These are phyloP conservation scores for Chara braunii DNA, from an alignment of 139 green algal genomes.

Conservation along the genomic window DNA sequence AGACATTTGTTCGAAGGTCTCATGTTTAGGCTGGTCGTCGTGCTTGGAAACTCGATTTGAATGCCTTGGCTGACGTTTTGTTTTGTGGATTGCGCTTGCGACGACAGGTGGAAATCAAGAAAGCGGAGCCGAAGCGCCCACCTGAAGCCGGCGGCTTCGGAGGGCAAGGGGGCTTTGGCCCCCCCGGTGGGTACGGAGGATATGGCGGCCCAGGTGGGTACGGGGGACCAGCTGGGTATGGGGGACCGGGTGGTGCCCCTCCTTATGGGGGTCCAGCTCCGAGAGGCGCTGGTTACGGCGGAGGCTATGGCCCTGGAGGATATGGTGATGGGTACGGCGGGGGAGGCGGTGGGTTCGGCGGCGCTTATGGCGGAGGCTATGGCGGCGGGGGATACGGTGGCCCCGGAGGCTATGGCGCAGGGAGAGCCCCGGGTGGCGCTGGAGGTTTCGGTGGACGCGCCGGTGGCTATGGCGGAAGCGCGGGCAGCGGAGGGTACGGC, in stretches of 20 bases:
- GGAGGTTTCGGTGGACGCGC: background rate
- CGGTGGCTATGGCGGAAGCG: no score
- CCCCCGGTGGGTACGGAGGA: background rate
- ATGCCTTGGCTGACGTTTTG: background rate
- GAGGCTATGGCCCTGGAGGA: slow-evolving; percentile 17
- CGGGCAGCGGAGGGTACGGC: slow-evolving; percentile 12
- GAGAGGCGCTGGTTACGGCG: slow-evolving; percentile 13
- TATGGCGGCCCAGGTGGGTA: background rate
- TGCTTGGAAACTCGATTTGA: background rate
- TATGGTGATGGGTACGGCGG: background rate
- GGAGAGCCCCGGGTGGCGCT: background rate
- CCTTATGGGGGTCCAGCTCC: slow-evolving; percentile 1
- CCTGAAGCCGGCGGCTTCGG: background rate
- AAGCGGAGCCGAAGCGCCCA: slow-evolving; percentile 34
- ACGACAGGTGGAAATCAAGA: slow-evolving; percentile 37
- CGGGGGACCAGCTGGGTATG: background rate
- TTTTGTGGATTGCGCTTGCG: background rate
- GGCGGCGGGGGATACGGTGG: slow-evolving; percentile 8
- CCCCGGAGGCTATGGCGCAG: slow-evolving; percentile 14
- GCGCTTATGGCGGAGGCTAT: slow-evolving; percentile 14
- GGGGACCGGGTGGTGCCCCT: slow-evolving; percentile 2
- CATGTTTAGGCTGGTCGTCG: background rate
- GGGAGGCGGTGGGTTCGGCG: slow-evolving; percentile 14
- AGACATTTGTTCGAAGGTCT: background rate
- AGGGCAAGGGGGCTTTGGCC: slow-evolving; percentile 9